Evolutionary conservation across 345 rosid genomes (phyloP).

Genomic region (Populus pruinosa): DNA sequence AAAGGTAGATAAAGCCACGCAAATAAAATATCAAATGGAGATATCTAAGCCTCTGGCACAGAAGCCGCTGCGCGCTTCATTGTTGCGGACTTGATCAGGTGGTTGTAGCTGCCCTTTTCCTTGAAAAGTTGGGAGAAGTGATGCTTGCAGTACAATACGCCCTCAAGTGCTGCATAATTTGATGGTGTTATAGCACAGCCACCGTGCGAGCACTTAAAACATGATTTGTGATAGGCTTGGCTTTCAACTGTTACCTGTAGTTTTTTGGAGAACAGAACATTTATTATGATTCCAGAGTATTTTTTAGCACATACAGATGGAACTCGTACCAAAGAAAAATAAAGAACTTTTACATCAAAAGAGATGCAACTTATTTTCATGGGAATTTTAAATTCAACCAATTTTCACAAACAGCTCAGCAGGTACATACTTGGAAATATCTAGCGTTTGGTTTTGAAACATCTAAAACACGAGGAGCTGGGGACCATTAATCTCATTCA

Average conservation of each 20-base stretch:
- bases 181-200: constrained; percentile 95
- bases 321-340: background rate
- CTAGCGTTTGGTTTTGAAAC: background rate
- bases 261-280: background rate
- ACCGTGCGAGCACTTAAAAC: constrained; percentile 95
- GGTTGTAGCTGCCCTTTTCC: constrained; percentile 98
- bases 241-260: constrained; percentile 86
- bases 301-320: background rate
- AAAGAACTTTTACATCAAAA: background rate
- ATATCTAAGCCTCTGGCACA: constrained; percentile 54
- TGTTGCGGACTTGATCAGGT: constrained; percentile 78
- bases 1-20: constrained; percentile 17
- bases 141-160: constrained; percentile 87
- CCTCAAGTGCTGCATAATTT: constrained; percentile 95
- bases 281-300: background rate
- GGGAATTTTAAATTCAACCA: background rate
- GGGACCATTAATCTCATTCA: background rate
- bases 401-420: background rate
- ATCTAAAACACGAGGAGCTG: background rate
- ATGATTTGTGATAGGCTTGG: constrained; percentile 82
- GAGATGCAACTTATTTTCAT: background rate
- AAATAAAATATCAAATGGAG: background rate
- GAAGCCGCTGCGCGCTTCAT: constrained; percentile 69
- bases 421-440: background rate
- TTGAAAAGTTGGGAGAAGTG: constrained; percentile 97